Conservation (phyloP, 163 green algal species). For the Volvox carteri region DNA sequence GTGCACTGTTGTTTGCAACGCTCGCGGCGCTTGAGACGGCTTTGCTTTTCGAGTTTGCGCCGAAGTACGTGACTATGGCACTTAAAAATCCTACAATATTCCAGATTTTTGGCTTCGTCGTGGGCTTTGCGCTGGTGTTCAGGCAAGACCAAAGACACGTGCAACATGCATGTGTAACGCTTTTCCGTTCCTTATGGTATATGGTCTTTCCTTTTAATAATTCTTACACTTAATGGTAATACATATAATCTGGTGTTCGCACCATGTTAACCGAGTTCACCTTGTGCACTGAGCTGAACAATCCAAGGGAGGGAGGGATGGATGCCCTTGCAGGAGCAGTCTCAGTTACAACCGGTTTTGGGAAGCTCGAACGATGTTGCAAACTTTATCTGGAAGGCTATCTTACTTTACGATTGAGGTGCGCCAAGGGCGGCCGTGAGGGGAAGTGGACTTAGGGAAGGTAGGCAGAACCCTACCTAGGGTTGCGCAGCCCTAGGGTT, state of each 20-base stretch:
- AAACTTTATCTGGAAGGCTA: constrained; percentile 28
- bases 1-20: constrained; percentile 16
- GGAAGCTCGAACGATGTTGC: constrained; percentile 41
- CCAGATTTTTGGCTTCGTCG: constrained; percentile 39
- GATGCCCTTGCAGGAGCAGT: background rate
- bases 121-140: constrained; percentile 50
- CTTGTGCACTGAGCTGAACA: no score
- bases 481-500: no score
- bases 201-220: no score
- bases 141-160: constrained; percentile 4
- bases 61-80: background rate
- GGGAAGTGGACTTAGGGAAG: no score
- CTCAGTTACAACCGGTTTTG: constrained; percentile 52
- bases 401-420: constrained; percentile 49
- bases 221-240: no score
- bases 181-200: no score
- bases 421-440: background rate
- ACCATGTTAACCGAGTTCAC: no score
- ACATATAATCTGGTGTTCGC: no score
- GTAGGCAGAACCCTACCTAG: background rate
- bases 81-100: constrained; percentile 44
- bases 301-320: no score
- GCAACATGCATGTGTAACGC: background rate
- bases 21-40: constrained; percentile 21
- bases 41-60: background rate